Evolutionary conservation across 1,284 basidiomycete genomes (phyloP).

Genomic region (Ceratobasidium sp.): DNA sequence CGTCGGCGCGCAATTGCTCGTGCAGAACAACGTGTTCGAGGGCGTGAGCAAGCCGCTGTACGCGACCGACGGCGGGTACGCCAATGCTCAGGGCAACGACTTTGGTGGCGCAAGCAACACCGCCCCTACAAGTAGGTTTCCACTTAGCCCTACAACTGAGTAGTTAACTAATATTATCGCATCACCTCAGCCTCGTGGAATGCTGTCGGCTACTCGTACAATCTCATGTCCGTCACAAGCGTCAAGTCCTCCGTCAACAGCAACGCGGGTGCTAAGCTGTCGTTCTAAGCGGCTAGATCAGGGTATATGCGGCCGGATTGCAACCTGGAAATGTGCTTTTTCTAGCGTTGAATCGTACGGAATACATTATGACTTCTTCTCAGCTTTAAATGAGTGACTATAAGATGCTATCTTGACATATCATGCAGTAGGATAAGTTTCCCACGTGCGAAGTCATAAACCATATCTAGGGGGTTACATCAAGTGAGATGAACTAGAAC

Average conservation of each 20-base stretch:
- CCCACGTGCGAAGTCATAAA: too few relatives aligned
- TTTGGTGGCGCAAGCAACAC: neutral
- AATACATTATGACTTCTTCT: too few relatives aligned
- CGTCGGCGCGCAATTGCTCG: slow-evolving; percentile 41
- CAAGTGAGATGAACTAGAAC: too few relatives aligned
- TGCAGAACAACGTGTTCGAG: slow-evolving; percentile 47
- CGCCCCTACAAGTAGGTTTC: neutral
- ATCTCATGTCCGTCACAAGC: neutral
- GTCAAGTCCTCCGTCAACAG: slow-evolving; percentile 17
- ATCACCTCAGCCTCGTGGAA: slow-evolving; percentile 9
- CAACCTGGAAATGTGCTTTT: too few relatives aligned
- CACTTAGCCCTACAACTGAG: too few relatives aligned
- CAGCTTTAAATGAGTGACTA: too few relatives aligned
- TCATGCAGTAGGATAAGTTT: too few relatives aligned
- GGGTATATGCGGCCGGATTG: too few relatives aligned
- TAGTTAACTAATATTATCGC: too few relatives aligned
- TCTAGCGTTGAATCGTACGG: too few relatives aligned
- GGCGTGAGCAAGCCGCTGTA: slow-evolving; percentile 50
- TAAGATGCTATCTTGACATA: too few relatives aligned
- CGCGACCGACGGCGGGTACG: slow-evolving; percentile 18
- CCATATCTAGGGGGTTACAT: too few relatives aligned
- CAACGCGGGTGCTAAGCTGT: slow-evolving; percentile 24
- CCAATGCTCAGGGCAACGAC: neutral
- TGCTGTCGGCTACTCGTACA: slow-evolving; percentile 16
- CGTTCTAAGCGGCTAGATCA: neutral